Percentiles rank a stretch among this genome's conserved stretches.
These are phyloP conservation scores for Globisporangium irregulare DNA, from an alignment of 352 stramenopile genomes.

Conservation along the genomic window DNA sequence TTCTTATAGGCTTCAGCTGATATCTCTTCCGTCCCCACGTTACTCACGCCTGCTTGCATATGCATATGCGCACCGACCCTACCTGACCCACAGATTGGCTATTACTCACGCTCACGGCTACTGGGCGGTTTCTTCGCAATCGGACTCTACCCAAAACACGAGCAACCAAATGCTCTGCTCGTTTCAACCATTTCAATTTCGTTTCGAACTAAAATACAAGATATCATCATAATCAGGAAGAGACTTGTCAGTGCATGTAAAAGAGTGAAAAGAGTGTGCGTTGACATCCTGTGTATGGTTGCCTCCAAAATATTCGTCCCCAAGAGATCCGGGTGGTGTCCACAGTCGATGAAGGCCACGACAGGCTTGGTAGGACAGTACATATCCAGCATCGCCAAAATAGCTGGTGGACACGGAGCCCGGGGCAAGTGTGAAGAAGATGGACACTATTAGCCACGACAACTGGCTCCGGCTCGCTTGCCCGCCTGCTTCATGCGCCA, in stretches of 20 bases:
- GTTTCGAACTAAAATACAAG: not conserved
- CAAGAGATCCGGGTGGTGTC: not conserved
- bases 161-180: not conserved
- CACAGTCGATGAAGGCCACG: not conserved
- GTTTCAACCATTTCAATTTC: not conserved
- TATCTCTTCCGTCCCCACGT: conserved; percentile 2
- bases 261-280: not conserved
- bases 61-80: not conserved
- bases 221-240: not conserved
- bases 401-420: not conserved
- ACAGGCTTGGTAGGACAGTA: not conserved
- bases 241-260: not conserved
- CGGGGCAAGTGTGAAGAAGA: not conserved
- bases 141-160: not conserved
- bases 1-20: not conserved
- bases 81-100: not conserved
- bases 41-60: conserved; percentile 20
- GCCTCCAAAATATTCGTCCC: not conserved
- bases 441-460: not conserved
- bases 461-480: conserved; percentile 3
- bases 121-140: not conserved
- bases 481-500: not conserved
- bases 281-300: not conserved
- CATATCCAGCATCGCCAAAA: not conserved
- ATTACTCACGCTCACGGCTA: conserved; percentile 1